A percentile compares a stretch with the other conserved stretches of the same genome.
Evolutionary conservation across 2,329 filamentous ascomycete species (phyloP).

Genomic region (Nigrospora oryzae): DNA sequence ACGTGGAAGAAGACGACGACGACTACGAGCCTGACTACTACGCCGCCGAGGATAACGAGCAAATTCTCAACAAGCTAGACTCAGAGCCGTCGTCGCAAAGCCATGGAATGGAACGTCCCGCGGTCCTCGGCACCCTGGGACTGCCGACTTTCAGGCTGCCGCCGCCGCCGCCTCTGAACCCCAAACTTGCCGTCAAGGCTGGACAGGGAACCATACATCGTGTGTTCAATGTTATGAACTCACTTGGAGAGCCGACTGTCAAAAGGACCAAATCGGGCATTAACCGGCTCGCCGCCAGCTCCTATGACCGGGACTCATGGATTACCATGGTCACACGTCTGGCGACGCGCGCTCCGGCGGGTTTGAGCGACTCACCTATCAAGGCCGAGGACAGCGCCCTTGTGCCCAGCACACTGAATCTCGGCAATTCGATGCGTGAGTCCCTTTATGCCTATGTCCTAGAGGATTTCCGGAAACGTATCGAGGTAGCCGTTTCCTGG

Average conservation of each 20-base stretch:
- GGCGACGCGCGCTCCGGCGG: slow-evolving; percentile 68
- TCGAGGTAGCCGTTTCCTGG: slow-evolving; percentile 89
- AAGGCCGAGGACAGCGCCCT: slow-evolving; percentile 46
- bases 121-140: slow-evolving; percentile 46
- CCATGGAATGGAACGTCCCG: slow-evolving; percentile 30
- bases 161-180: slow-evolving; percentile 63
- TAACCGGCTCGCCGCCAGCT: slow-evolving; percentile 74
- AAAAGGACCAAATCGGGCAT: slow-evolving; percentile 65
- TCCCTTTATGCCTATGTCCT: slow-evolving; percentile 77
- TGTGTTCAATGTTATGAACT: slow-evolving; percentile 70
- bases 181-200: slow-evolving; percentile 63
- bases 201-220: slow-evolving; percentile 67
- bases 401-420: slow-evolving; percentile 18
- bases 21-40: slow-evolving; percentile 89
- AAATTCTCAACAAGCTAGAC: slow-evolving; percentile 71
- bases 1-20: slow-evolving; percentile 72
- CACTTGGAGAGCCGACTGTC: slow-evolving; percentile 57
- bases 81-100: slow-evolving; percentile 50
- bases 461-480: slow-evolving; percentile 82
- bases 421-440: slow-evolving; percentile 68
- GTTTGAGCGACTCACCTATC: slow-evolving; percentile 52
- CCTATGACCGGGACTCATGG: slow-evolving; percentile 83
- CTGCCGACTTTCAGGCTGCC: slow-evolving; percentile 75
- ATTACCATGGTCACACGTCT: slow-evolving; percentile 78
- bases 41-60: slow-evolving; percentile 67